These are phyloP conservation scores for Nectriaceae sp. DNA, from an alignment of 2,329 filamentous ascomycete genomes.

Conservation along the genomic window DNA sequence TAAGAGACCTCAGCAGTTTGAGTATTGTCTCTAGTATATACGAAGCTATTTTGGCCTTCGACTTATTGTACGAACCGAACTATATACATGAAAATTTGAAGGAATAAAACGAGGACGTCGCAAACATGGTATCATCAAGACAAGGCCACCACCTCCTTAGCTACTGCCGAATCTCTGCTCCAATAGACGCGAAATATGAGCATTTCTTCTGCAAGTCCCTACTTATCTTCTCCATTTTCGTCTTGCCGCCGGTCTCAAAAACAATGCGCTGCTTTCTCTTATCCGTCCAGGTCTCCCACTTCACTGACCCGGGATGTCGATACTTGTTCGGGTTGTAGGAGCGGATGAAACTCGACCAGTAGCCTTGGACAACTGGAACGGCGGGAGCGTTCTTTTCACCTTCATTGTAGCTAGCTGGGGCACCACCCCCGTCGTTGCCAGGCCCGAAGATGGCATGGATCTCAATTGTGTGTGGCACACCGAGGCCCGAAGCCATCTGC, in stretches of 20 bases:
- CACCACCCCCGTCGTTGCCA: conserved; percentile 46
- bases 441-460: conserved; percentile 68
- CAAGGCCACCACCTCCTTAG: no score
- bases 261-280: conserved; percentile 35
- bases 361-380: conserved; percentile 64
- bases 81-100: no score
- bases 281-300: conserved; percentile 43
- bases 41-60: no score
- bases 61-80: no score
- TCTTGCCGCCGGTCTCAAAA: conserved; percentile 41
- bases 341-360: conserved; percentile 75
- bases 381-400: conserved; percentile 56
- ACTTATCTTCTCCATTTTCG: conserved; percentile 40
- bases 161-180: conserved; percentile 10
- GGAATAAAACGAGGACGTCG: no score
- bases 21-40: no score
- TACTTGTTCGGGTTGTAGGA: conserved; percentile 63
- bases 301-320: conserved; percentile 33
- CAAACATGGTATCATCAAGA: no score
- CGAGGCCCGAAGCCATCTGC: conserved; percentile 54
- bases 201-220: conserved; percentile 28
- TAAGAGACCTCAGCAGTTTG: no score
- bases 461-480: conserved; percentile 70
- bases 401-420: conserved; percentile 57
- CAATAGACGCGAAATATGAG: conserved; percentile 18